Evolutionary conservation across 192 early-diverging fungal species (phyloP).

Genomic region (Phlyctochytrium planicorne): DNA sequence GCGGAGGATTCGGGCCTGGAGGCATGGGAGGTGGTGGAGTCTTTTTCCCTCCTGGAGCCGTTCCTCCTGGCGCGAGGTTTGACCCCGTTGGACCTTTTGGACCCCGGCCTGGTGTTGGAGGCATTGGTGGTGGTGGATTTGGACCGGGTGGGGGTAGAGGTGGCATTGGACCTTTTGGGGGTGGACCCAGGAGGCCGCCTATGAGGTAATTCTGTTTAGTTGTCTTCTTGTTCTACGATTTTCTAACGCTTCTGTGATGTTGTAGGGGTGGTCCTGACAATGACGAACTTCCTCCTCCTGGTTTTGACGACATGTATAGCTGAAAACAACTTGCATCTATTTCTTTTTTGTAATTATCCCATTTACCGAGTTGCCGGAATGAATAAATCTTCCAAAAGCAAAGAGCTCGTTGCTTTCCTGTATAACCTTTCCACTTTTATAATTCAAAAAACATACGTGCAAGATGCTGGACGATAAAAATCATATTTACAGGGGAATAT

Average conservation of each 20-base stretch:
- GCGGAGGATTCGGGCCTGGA: conserved; percentile 47
- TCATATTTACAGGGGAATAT: neutral
- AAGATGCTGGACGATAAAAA: neutral
- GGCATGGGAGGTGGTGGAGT: conserved; percentile 49
- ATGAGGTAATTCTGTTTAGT: neutral
- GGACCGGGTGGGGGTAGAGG: conserved; percentile 30
- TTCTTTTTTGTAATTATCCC: neutral
- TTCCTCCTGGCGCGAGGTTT: conserved; percentile 78
- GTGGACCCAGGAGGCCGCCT: conserved; percentile 6
- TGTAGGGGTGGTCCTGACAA: conserved; percentile 69
- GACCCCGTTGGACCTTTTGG: conserved; percentile 89
- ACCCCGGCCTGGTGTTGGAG: conserved; percentile 26
- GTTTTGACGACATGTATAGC: conserved; percentile 15
- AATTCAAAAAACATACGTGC: no score
- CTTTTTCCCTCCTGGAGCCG: conserved; percentile 50
- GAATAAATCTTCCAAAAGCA: no score
- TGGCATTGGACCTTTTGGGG: conserved; percentile 16
- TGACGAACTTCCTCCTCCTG: conserved; percentile 73
- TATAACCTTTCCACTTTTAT: no score
- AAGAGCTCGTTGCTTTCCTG: no score
- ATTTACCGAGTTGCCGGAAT: no score
- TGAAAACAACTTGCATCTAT: neutral
- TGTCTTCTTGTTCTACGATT: no score
- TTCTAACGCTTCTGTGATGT: conserved; percentile 10
- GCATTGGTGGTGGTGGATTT: conserved; percentile 34